Evolutionary conservation across 78 protist genomes (phyloP).

Genomic region (Salpingoeca rosetta): DNA sequence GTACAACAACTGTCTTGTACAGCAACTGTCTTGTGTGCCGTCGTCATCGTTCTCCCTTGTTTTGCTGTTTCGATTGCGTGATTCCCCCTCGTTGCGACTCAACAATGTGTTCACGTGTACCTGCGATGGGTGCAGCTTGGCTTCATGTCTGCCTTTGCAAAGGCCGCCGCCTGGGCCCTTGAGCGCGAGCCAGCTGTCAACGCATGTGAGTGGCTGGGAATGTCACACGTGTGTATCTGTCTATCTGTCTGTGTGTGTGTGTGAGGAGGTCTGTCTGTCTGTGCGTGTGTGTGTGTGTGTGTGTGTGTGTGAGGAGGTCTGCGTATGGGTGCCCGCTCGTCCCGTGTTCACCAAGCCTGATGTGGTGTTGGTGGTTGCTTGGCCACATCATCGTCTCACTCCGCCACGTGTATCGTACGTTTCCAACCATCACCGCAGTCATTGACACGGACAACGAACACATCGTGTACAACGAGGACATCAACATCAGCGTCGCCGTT

Average conservation of each 20-base stretch:
- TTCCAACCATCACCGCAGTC: neutral
- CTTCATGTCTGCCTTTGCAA: constrained; percentile 92
- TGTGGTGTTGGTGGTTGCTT: neutral
- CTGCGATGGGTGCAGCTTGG: too few relatives aligned
- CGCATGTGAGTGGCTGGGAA: constrained; percentile 20
- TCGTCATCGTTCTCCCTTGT: too few relatives aligned
- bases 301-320: neutral
- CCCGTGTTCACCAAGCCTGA: neutral
- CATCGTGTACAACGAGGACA: constrained; percentile 81
- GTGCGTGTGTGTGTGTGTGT: too few relatives aligned
- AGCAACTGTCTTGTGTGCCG: too few relatives aligned
- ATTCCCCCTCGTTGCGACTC: too few relatives aligned
- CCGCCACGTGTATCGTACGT: too few relatives aligned
- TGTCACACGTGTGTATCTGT: neutral
- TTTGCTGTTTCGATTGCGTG: too few relatives aligned
- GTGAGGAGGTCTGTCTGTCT: neutral
- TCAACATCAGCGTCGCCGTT: constrained; percentile 90
- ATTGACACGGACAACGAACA: constrained; percentile 58
- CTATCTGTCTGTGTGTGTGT: neutral
- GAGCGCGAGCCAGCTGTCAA: constrained; percentile 75
- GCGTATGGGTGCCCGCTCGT: neutral
- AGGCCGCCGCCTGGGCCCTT: constrained; percentile 83
- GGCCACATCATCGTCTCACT: too few relatives aligned
- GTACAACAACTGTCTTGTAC: too few relatives aligned
- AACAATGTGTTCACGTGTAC: too few relatives aligned